Evolutionary conservation across 371 early-diverging fungal genomes (phyloP).

Genomic region (Rozella allomycis): DNA sequence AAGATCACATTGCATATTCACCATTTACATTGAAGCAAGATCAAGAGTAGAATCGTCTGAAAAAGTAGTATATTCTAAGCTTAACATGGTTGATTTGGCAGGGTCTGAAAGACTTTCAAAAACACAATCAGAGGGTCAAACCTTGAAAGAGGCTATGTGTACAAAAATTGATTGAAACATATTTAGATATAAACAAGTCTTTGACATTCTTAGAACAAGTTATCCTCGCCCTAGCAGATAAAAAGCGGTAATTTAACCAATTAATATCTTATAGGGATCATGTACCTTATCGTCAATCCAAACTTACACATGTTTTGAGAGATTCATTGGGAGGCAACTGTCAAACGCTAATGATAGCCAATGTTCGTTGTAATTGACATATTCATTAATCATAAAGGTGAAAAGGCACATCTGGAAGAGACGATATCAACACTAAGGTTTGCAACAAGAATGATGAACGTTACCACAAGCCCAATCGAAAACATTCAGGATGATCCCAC

Average conservation of each 20-base stretch:
- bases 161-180: not conserved
- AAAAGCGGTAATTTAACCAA: conserved; percentile 10
- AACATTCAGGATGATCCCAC: conserved; percentile 29
- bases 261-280: conserved; percentile 13
- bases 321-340: conserved; percentile 42
- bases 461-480: conserved; percentile 17
- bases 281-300: conserved; percentile 41
- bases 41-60: conserved; percentile 25
- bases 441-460: conserved; percentile 34
- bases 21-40: conserved; percentile 27
- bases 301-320: conserved; percentile 38
- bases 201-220: conserved; percentile 42
- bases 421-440: conserved; percentile 38
- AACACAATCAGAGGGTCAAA: conserved; percentile 21
- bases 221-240: conserved; percentile 34
- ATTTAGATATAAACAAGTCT: conserved; percentile 38
- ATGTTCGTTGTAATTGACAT: conserved; percentile 17
- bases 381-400: conserved; percentile 6
- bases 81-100: conserved; percentile 45
- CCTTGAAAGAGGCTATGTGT: conserved; percentile 39
- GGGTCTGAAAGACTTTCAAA: conserved; percentile 40
- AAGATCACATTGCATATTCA: conserved; percentile 41
- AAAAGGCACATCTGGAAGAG: conserved; percentile 28
- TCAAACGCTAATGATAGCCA: conserved; percentile 40
- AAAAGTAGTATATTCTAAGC: conserved; percentile 23